Evolutionary conservation across 2,329 filamentous ascomycete species (phyloP).

Genomic region (Colletotrichum orbiculare): DNA sequence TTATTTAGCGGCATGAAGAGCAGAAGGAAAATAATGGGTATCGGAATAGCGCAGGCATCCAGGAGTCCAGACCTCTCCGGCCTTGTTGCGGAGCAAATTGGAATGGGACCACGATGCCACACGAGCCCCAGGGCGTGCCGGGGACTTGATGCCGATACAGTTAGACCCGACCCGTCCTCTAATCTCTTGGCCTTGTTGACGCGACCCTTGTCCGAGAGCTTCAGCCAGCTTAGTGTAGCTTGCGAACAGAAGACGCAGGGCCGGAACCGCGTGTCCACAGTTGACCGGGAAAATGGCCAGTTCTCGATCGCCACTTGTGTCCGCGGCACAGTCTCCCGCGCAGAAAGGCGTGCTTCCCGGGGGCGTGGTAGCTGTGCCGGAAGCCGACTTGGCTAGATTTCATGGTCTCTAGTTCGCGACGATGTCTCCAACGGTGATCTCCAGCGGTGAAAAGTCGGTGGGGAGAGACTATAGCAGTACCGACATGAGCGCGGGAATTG

Average conservation of each 20-base stretch:
- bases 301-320: not conserved
- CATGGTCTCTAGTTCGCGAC: no score
- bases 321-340: no score
- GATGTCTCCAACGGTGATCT: no score
- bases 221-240: conserved; percentile 7
- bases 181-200: conserved; percentile 8
- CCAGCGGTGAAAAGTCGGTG: no score
- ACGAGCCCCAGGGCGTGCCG: conserved; percentile 18
- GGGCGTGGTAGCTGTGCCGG: no score
- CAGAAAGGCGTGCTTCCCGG: no score
- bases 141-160: conserved; percentile 13
- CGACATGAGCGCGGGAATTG: no score
- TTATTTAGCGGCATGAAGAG: not conserved
- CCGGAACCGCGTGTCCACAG: not conserved
- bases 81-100: conserved; percentile 14
- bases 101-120: conserved; percentile 18
- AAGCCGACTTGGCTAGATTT: no score
- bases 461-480: no score
- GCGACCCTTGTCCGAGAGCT: conserved; percentile 4
- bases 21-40: not conserved
- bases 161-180: conserved; percentile 5
- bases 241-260: not conserved
- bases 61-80: conserved; percentile 17
- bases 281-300: not conserved
- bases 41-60: not conserved